Evolutionary conservation across 2,329 filamentous ascomycete species (phyloP).

Genomic region (Arthrobotrys sinensis): DNA sequence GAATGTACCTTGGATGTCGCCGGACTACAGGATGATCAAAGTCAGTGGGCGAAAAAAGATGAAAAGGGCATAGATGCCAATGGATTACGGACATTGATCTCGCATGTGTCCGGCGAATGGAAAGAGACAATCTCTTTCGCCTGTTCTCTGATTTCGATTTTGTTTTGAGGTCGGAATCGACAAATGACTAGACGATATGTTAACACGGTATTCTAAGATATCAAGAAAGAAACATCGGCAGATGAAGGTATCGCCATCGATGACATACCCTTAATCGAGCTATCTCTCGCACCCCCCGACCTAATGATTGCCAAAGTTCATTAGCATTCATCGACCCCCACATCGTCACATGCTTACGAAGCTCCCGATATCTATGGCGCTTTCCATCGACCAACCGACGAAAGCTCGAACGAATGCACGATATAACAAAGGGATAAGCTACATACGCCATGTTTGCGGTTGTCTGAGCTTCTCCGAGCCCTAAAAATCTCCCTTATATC

Average conservation of each 20-base stretch:
- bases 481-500: background rate
- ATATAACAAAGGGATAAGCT: background rate
- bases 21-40: conserved; percentile 65
- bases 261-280: conserved; percentile 72
- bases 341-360: conserved; percentile 33
- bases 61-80: background rate
- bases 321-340: conserved; percentile 29
- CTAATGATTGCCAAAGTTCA: conserved; percentile 48
- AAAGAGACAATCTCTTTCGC: conserved; percentile 94
- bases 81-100: conserved; percentile 76
- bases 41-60: background rate
- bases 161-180: conserved; percentile 97
- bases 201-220: background rate
- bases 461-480: conserved; percentile 44
- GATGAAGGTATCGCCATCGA: conserved; percentile 41
- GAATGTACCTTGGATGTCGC: conserved; percentile 76
- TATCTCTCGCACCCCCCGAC: conserved; percentile 66
- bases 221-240: background rate
- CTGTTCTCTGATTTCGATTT: conserved; percentile 88
- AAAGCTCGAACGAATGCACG: conserved; percentile 1
- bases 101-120: conserved; percentile 88
- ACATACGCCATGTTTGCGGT: conserved; percentile 60
- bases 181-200: conserved; percentile 78
- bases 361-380: background rate
- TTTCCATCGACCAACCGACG: background rate